phyloP scores from a whole-genome alignment of 148 eudicot genomes.

The Amaranthus hypochondriacus region DNA sequence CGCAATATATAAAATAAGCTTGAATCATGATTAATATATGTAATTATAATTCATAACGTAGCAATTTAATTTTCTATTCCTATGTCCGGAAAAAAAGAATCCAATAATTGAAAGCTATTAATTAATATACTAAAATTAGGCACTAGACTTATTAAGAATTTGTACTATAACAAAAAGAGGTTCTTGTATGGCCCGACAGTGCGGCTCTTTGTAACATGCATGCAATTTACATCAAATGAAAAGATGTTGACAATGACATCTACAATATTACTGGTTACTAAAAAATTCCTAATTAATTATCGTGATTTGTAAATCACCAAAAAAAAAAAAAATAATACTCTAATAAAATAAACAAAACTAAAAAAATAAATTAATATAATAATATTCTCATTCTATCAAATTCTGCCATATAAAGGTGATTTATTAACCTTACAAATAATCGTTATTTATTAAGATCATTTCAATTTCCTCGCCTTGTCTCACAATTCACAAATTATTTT shows the following conservation, averaged over 20 bases:
- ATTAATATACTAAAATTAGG: conserved; percentile 2
- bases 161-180: conserved; percentile 6
- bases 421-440: neutral
- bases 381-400: too few relatives aligned
- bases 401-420: too few relatives aligned
- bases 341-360: too few relatives aligned
- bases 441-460: neutral
- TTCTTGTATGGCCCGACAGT: conserved; percentile 19
- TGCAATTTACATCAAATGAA: neutral
- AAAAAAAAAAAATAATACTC: too few relatives aligned
- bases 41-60: too few relatives aligned
- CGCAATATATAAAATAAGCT: too few relatives aligned
- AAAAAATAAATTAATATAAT: too few relatives aligned
- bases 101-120: conserved; percentile 12
- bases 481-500: too few relatives aligned
- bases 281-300: neutral
- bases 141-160: conserved; percentile 18
- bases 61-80: too few relatives aligned
- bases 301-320: neutral
- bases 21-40: too few relatives aligned
- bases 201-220: conserved; percentile 17
- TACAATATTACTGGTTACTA: neutral
- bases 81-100: neutral
- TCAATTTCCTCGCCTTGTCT: too few relatives aligned
- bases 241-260: neutral